Conservation (phyloP, 2,329 filamentous ascomycete genomes). For the Phialocephala subalpina region DNA sequence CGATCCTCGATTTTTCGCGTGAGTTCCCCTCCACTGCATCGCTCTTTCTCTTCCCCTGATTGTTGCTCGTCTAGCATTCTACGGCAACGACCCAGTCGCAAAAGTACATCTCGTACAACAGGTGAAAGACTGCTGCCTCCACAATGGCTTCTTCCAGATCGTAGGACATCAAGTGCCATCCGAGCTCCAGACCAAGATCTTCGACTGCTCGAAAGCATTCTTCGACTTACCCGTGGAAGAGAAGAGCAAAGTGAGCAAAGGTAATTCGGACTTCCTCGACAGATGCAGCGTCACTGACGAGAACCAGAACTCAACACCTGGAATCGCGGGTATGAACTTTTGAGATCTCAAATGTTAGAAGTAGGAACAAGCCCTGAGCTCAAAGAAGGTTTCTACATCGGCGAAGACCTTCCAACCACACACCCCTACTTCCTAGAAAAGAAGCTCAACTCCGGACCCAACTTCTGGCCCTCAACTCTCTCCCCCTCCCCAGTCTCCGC, state of each 20-base stretch:
- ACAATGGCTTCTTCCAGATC: slow-evolving; percentile 61
- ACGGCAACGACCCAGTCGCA: slow-evolving; percentile 40
- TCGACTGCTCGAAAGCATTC: slow-evolving; percentile 51
- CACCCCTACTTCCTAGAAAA: slow-evolving; percentile 44
- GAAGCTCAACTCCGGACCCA: slow-evolving; percentile 50
- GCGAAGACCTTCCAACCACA: slow-evolving; percentile 48
- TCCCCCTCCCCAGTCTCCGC: slow-evolving; percentile 19
- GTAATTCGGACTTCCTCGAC: not conserved
- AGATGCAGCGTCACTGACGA: not conserved
- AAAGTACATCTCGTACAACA: slow-evolving; percentile 44
- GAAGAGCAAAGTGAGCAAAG: slow-evolving; percentile 48
- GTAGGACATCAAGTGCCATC: slow-evolving; percentile 52
- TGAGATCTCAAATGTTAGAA: slow-evolving; percentile 54
- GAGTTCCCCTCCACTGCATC: slow-evolving; percentile 1
- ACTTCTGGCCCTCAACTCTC: slow-evolving; percentile 49
- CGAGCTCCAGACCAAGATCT: slow-evolving; percentile 48
- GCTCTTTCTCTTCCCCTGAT: not conserved
- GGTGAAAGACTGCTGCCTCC: slow-evolving; percentile 52
- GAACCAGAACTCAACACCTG: slow-evolving; percentile 44
- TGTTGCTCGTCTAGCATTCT: slow-evolving; percentile 37
- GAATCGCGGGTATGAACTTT: slow-evolving; percentile 57
- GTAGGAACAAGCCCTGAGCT: slow-evolving; percentile 51
- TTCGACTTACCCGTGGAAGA: slow-evolving; percentile 55
- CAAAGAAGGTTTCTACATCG: slow-evolving; percentile 52
- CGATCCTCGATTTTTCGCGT: slow-evolving; percentile 46